Conservation (phyloP, 495 filamentous ascomycete genomes). For the Sabuloglossum arenarium region DNA sequence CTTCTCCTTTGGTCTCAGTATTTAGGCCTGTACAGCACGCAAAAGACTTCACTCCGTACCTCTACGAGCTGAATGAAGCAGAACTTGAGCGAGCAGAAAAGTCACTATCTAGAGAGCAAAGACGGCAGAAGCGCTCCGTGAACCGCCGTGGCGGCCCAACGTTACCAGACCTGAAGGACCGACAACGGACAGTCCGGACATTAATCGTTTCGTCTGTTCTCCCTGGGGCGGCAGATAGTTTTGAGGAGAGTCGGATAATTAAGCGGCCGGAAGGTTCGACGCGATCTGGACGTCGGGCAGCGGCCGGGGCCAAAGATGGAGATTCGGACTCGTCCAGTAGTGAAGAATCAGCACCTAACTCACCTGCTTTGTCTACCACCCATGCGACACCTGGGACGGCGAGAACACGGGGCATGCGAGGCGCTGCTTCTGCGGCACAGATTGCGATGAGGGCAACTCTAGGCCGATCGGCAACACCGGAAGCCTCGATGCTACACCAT, state of each 20-base stretch:
- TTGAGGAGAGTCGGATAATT: slow-evolving; percentile 74
- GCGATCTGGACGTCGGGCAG: slow-evolving; percentile 24
- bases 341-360: slow-evolving; percentile 70
- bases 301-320: slow-evolving; percentile 35
- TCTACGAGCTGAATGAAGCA: slow-evolving; percentile 82
- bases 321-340: slow-evolving; percentile 79
- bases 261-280: slow-evolving; percentile 39
- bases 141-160: slow-evolving; percentile 88
- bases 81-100: slow-evolving; percentile 82
- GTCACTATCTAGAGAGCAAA: slow-evolving; percentile 78
- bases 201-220: slow-evolving; percentile 78
- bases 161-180: slow-evolving; percentile 86
- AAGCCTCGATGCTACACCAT: slow-evolving; percentile 44
- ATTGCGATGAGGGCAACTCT: slow-evolving; percentile 49
- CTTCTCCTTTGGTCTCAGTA: slow-evolving; percentile 58
- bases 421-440: slow-evolving; percentile 64
- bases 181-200: slow-evolving; percentile 76
- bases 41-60: slow-evolving; percentile 79
- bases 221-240: slow-evolving; percentile 56
- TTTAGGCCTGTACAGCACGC: slow-evolving; percentile 79
- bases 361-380: slow-evolving; percentile 41
- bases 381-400: slow-evolving; percentile 56
- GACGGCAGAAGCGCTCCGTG: slow-evolving; percentile 83
- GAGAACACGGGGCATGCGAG: slow-evolving; percentile 70
- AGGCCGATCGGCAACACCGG: slow-evolving; percentile 77